Evolutionary conservation across 2,329 filamentous ascomycete species (phyloP), one percentile per base, ranked within the genome.

Genomic region (Domatiomyces catenatus): DNA sequence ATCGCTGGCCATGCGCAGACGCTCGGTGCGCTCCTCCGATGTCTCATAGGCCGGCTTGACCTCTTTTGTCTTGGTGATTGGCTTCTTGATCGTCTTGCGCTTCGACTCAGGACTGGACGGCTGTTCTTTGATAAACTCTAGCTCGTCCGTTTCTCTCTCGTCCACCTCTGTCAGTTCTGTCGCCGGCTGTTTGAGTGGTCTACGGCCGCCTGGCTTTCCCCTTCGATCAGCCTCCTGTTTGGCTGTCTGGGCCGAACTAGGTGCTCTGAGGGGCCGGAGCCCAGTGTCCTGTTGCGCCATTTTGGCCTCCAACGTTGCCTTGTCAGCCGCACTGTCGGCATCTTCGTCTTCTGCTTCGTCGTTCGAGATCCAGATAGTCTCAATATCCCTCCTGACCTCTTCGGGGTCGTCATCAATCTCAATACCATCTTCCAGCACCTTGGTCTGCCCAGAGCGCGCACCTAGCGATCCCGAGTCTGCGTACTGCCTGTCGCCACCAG

Each of bases 351-450:
- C 63, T 45, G 73, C 70, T 26, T 76, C 75, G 50, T 78, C 72
- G 47, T 73, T 76, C 10, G 75, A 70, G 10, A 80, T 60, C 54
- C 73, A 72, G 54, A 79, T 74, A n/a, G 70, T 63, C 55, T 81
- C 77, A 50, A 82, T 76, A 54, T 58, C 57, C 49, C 52, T 50
- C 73, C 68, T 42, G 69, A 66, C 20, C 66, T 70, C 63, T 43
- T 70, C 67, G 26, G 64, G 64, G 47, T 74, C 75, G 50, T 77
- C 74, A 46, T 74, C 73, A 32, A 71, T 72, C 8, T 70, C 71
- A 5, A 70, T 65, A 49, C 10, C 43, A 19, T 20, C 8, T 10
- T 19, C 43, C 7, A 20, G 12, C n/a, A 19, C 43, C 32, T 39
- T 39, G 1, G 5, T 4, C 12, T 8, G 32, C 12, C 10, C 32